Percentiles rank a stretch among this genome's conserved stretches.
These are phyloP conservation scores for Citrus medica DNA, from an alignment of 345 rosid species.

Conservation along the genomic window DNA sequence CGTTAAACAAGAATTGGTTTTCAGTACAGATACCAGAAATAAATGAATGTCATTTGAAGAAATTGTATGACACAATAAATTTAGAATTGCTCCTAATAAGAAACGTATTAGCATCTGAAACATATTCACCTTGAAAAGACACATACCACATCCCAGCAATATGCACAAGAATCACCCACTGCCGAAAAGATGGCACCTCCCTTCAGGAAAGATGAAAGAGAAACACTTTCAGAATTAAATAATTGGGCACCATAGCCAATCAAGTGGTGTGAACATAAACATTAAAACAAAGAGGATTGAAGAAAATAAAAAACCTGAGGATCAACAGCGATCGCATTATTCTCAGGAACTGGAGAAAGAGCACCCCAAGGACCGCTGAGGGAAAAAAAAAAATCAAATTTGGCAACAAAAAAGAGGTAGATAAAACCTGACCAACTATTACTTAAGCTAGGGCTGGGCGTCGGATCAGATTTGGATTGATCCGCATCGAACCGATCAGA, in stretches of 20 bases:
- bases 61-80: background rate
- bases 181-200: constrained; percentile 78
- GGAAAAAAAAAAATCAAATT: constrained; percentile 1
- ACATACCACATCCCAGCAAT: constrained; percentile 99
- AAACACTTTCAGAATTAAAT: background rate
- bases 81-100: background rate
- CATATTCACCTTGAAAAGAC: constrained; percentile 27
- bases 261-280: background rate
- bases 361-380: constrained; percentile 97
- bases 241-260: background rate
- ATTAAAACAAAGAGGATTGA: background rate
- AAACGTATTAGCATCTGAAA: constrained; percentile 5
- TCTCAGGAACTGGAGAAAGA: constrained; percentile 90
- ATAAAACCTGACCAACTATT: background rate
- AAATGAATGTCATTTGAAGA: background rate
- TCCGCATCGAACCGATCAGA: no score
- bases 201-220: constrained; percentile 35
- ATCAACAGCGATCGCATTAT: constrained; percentile 76
- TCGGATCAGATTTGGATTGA: no score
- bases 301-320: constrained; percentile 41
- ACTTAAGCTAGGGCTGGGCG: background rate
- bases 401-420: background rate
- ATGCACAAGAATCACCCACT: constrained; percentile 90
- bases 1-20: background rate
- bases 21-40: constrained; percentile 12